Conservation (phyloP, 208 protist genomes). For the Leishmania guyanensis region DNA sequence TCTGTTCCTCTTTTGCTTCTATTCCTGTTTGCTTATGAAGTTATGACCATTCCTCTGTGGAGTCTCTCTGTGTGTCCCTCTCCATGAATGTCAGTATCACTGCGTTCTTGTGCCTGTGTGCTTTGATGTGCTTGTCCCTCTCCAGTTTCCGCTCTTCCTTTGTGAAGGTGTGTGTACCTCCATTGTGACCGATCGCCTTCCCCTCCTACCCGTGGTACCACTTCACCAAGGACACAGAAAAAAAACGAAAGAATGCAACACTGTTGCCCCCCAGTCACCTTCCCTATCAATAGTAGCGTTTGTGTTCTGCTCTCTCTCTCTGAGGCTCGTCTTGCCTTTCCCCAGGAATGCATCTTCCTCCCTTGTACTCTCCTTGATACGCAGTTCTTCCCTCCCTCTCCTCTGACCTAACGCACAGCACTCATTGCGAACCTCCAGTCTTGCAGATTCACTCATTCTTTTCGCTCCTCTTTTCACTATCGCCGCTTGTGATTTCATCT, state of each 20-base stretch:
- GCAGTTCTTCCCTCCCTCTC: background rate
- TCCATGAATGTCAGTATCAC: background rate
- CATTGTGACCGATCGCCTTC: too few relatives aligned
- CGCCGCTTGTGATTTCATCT: background rate
- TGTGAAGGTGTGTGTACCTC: background rate
- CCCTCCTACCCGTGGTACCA: background rate
- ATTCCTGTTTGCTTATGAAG: too few relatives aligned
- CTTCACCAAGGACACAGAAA: background rate
- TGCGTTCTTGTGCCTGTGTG: background rate
- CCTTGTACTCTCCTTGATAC: background rate
- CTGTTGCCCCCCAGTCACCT: background rate
- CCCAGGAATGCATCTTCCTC: conserved; percentile 6
- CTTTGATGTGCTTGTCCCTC: background rate
- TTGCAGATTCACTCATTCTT: too few relatives aligned
- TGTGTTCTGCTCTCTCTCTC: background rate
- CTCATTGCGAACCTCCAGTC: background rate
- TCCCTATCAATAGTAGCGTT: background rate
- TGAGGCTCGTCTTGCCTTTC: background rate
- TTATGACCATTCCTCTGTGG: too few relatives aligned
- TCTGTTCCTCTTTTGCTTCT: too few relatives aligned
- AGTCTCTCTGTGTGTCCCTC: too few relatives aligned
- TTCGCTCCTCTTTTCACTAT: conserved; percentile 8
- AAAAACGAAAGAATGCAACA: background rate
- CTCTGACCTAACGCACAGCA: background rate
- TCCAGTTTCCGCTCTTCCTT: background rate